phyloP scores from a whole-genome alignment of 805 yeast species.

The Ogataea pilisensis region DNA sequence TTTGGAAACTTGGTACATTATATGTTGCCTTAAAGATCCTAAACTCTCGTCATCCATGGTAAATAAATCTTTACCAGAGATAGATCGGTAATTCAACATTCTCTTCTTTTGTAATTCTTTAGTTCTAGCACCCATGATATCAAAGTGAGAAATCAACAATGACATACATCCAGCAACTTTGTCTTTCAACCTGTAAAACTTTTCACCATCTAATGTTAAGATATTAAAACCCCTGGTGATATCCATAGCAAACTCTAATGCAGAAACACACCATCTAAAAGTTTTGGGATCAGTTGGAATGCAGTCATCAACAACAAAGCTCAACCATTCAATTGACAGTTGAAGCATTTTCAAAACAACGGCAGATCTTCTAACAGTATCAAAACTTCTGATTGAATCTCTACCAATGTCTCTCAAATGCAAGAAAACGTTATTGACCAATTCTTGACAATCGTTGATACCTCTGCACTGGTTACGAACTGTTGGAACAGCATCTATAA shows the following conservation, averaged over 20 bases:
- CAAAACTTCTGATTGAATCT: constrained; percentile 61
- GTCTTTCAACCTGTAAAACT: constrained; percentile 64
- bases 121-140: constrained; percentile 96
- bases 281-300: constrained; percentile 87
- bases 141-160: constrained; percentile 88
- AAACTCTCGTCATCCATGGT: constrained; percentile 51
- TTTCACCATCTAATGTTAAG: constrained; percentile 70
- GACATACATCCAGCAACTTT: constrained; percentile 96
- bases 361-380: constrained; percentile 59
- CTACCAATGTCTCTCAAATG: constrained; percentile 81
- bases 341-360: constrained; percentile 70
- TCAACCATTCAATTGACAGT: constrained; percentile 84
- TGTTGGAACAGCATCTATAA: constrained; percentile 55
- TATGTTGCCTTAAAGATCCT: constrained; percentile 58
- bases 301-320: constrained; percentile 91
- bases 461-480: constrained; percentile 52
- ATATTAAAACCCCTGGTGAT: constrained; percentile 90
- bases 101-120: constrained; percentile 59
- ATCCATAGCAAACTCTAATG: constrained; percentile 93
- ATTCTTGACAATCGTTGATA: constrained; percentile 65
- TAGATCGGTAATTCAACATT: constrained; percentile 50
- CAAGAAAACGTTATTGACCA: constrained; percentile 67
- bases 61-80: constrained; percentile 45
- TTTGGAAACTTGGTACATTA: constrained; percentile 58
- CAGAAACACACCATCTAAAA: constrained; percentile 93